Conservation (phyloP, 2,329 filamentous ascomycete genomes). For the Orbilia ellipsospora region DNA sequence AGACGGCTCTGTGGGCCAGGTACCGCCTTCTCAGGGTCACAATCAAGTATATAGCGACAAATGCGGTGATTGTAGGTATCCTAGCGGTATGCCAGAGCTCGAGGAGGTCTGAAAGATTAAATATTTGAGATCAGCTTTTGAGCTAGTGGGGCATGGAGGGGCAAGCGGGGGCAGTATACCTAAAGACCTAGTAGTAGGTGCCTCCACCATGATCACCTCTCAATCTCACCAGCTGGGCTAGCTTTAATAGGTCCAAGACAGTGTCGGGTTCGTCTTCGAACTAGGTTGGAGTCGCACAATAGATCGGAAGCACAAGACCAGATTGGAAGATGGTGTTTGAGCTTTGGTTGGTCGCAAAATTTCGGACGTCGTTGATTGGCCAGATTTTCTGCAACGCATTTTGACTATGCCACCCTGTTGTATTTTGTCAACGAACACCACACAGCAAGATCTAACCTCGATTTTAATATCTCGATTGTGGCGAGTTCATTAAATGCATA, state of each 20-base stretch:
- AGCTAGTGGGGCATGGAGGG: slow-evolving; percentile 1
- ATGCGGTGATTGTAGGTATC: slow-evolving; percentile 13
- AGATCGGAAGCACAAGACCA: not conserved
- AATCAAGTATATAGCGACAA: slow-evolving; percentile 19
- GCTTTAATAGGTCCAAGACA: not conserved
- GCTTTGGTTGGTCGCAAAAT: slow-evolving; percentile 15
- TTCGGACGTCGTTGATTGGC: slow-evolving; percentile 1
- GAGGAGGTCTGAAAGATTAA: slow-evolving; percentile 24
- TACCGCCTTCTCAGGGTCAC: slow-evolving; percentile 12
- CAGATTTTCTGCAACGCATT: not conserved
- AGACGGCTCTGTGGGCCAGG: slow-evolving; percentile 8
- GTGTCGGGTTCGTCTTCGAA: slow-evolving; percentile 1
- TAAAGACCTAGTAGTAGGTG: not conserved
- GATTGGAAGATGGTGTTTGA: slow-evolving; percentile 12
- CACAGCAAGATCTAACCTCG: too few species aligned
- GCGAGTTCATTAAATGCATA: too few species aligned
- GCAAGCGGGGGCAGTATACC: slow-evolving; percentile 12
- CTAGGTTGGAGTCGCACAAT: slow-evolving; percentile 13
- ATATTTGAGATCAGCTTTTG: not conserved
- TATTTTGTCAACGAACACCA: too few species aligned
- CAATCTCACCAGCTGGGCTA: not conserved
- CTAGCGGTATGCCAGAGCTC: slow-evolving; percentile 46
- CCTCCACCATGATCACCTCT: slow-evolving; percentile 15
- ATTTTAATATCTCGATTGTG: too few species aligned
- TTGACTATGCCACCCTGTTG: too few species aligned